A percentile compares a stretch with the other conserved stretches of the same genome.
phyloP scores from a whole-genome alignment of 495 filamentous ascomycete genomes.

The Hypoxylon perforatum region DNA sequence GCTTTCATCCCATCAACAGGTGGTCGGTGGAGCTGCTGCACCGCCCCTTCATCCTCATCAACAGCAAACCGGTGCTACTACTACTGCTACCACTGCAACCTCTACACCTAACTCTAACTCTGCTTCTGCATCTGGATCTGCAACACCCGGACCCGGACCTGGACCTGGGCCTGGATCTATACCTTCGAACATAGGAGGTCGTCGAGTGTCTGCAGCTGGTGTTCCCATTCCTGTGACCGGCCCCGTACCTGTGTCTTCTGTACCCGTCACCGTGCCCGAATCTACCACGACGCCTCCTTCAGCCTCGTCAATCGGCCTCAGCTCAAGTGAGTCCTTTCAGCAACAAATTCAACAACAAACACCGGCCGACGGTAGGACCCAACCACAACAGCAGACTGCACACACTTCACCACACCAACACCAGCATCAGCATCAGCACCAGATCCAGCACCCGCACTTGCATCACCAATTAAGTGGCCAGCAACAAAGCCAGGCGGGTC shows the following conservation, averaged over 20 bases:
- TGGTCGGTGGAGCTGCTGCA: conserved; percentile 49
- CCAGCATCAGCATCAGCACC: conserved; percentile 30
- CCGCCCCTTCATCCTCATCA: conserved; percentile 44
- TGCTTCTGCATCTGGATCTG: conserved; percentile 20
- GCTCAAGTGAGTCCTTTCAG: conserved; percentile 61
- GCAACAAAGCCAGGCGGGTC: conserved; percentile 27
- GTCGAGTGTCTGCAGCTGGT: conserved; percentile 41
- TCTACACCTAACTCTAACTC: conserved; percentile 27
- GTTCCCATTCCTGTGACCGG: conserved; percentile 28
- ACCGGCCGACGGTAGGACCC: conserved; percentile 31
- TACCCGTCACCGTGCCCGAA: conserved; percentile 24
- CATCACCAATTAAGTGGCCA: conserved; percentile 39
- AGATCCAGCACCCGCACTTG: conserved; percentile 40
- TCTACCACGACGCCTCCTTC: conserved; percentile 52
- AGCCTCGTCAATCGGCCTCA: conserved; percentile 56
- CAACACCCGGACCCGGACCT: conserved; percentile 4
- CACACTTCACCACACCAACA: conserved; percentile 30
- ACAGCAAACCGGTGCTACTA: conserved; percentile 24
- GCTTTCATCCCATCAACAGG: conserved; percentile 39
- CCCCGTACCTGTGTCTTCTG: conserved; percentile 18
- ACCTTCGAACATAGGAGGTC: conserved; percentile 27
- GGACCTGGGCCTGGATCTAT: conserved; percentile 13
- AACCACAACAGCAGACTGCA: conserved; percentile 35
- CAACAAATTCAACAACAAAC: conserved; percentile 15
- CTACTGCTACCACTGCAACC: conserved; percentile 11